Evolutionary conservation across 352 stramenopile species (phyloP).

Genomic region (Poterioochromonas sp.): DNA sequence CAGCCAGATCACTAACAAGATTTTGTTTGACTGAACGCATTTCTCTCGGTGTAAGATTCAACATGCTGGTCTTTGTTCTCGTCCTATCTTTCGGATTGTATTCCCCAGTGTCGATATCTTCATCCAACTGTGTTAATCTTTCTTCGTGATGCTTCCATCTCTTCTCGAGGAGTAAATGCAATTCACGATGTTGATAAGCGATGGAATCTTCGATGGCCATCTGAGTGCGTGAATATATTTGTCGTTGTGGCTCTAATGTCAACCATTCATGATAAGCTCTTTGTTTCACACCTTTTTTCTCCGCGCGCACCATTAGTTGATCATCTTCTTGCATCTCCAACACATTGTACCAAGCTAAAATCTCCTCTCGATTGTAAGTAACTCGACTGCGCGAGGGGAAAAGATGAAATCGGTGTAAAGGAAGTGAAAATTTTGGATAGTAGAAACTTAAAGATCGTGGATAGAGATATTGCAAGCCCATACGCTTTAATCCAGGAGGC

Average conservation of each 20-base stretch:
- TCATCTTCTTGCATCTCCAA: neutral
- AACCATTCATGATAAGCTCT: conserved; percentile 26
- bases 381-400: neutral
- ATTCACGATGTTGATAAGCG: neutral
- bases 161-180: neutral
- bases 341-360: neutral
- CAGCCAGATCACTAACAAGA: no score
- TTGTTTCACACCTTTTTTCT: conserved; percentile 2
- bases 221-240: neutral
- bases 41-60: no score
- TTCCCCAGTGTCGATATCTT: neutral
- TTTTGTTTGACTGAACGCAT: no score
- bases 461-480: conserved; percentile 12
- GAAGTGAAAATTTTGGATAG: conserved; percentile 3
- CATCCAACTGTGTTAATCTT: neutral
- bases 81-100: no score
- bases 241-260: neutral
- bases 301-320: neutral
- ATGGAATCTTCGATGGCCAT: neutral
- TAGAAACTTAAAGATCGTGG: neutral
- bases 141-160: neutral
- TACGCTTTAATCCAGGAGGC: conserved; percentile 12
- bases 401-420: neutral
- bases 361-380: neutral
- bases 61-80: no score